Percentiles rank a stretch among this genome's conserved stretches.
Evolutionary conservation across 139 green algal genomes (phyloP).

Genomic region (Limnomonas spitsbergensis): DNA sequence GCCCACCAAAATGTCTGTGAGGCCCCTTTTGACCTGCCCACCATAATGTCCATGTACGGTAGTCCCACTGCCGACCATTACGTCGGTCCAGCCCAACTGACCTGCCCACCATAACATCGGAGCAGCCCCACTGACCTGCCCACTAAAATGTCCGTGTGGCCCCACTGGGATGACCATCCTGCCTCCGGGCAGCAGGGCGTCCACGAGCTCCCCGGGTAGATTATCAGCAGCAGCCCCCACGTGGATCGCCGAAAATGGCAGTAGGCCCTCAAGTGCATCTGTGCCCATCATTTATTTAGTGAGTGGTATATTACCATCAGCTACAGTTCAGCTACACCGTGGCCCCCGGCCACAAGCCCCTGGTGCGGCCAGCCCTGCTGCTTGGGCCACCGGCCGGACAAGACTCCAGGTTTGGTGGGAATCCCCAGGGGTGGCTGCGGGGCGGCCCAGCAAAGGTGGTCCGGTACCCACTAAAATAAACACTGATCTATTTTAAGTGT

Average conservation of each 20-base stretch:
- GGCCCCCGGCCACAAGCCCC: too few relatives aligned
- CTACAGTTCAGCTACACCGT: too few relatives aligned
- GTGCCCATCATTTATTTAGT: too few relatives aligned
- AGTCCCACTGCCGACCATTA: background rate
- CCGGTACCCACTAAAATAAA: too few relatives aligned
- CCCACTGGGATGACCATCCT: conserved; percentile 81
- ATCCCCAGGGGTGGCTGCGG: too few relatives aligned
- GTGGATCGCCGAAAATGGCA: conserved; percentile 88
- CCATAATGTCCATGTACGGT: background rate
- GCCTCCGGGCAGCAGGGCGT: conserved; percentile 63
- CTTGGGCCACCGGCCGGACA: too few relatives aligned
- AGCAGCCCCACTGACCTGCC: background rate
- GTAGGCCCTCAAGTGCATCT: conserved; percentile 44
- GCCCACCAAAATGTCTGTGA: background rate
- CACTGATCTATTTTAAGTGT: too few relatives aligned
- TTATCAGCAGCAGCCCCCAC: conserved; percentile 82
- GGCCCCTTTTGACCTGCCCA: background rate
- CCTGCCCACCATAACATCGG: background rate
- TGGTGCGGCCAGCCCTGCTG: too few relatives aligned
- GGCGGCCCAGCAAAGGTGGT: too few relatives aligned
- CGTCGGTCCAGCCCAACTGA: background rate
- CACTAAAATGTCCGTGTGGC: conserved; percentile 14
- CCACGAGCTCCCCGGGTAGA: conserved; percentile 62
- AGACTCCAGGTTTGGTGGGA: too few relatives aligned
- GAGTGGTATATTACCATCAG: too few relatives aligned